Conservation (phyloP, 2,329 filamentous ascomycete species). For the Ophiocordyceps camponoti-leonardi region DNA sequence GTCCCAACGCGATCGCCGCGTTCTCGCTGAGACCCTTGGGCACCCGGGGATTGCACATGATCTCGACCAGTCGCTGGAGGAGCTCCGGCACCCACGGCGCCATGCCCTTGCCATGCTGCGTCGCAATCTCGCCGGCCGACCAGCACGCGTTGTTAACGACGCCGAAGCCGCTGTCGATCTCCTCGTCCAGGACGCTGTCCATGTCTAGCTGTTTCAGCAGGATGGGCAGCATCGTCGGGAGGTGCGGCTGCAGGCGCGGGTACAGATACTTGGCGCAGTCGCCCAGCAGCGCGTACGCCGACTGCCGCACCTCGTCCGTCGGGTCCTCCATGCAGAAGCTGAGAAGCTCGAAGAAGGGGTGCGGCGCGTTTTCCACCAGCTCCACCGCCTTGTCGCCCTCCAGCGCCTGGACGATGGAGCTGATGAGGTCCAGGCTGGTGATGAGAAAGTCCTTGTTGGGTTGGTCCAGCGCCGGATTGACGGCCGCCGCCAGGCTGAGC, state of each 20-base stretch:
- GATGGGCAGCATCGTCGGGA: conserved; percentile 60
- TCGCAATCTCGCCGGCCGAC: conserved; percentile 83
- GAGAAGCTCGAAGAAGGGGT: conserved; percentile 78
- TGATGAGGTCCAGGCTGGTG: conserved; percentile 83
- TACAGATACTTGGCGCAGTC: conserved; percentile 93
- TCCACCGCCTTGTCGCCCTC: conserved; percentile 55
- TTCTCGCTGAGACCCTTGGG: conserved; percentile 84
- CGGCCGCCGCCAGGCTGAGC: conserved; percentile 52
- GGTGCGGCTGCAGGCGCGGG: conserved; percentile 55
- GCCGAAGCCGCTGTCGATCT: conserved; percentile 70
- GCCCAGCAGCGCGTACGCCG: conserved; percentile 83
- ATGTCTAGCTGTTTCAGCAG: conserved; percentile 80
- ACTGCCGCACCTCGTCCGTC: conserved; percentile 87
- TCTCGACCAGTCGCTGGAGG: conserved; percentile 60
- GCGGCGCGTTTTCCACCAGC: conserved; percentile 58
- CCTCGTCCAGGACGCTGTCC: conserved; percentile 57
- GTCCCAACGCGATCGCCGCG: conserved; percentile 78
- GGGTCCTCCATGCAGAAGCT: conserved; percentile 84
- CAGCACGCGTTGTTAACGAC: conserved; percentile 98
- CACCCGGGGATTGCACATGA: conserved; percentile 71
- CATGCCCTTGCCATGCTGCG: conserved; percentile 62
- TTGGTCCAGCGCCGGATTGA: conserved; percentile 51
- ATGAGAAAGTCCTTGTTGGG: conserved; percentile 96
- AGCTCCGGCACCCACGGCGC: conserved; percentile 61
- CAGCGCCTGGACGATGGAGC: conserved; percentile 82